Evolutionary conservation across 805 yeast species (phyloP).

Genomic region (Saturnispora gosingensis): DNA sequence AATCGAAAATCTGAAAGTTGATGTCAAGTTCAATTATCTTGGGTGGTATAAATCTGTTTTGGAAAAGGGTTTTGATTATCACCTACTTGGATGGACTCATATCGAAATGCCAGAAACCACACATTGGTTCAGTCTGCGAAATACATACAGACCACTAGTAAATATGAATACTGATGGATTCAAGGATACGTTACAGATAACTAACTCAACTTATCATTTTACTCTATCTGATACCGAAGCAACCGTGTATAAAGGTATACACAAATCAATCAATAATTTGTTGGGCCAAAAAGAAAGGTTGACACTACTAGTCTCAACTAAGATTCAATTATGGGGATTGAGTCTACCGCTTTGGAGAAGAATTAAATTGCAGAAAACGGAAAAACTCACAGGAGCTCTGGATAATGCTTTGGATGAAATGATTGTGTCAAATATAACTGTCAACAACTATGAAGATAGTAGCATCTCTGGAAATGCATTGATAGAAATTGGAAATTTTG

Average conservation of each 20-base stretch:
- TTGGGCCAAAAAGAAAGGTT: background rate
- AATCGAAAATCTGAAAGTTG: background rate
- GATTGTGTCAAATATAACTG: background rate
- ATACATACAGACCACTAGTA: background rate
- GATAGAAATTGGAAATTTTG: background rate
- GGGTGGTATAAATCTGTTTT: constrained; percentile 1
- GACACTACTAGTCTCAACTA: background rate
- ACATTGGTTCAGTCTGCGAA: background rate
- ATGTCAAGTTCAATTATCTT: background rate
- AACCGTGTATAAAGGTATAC: background rate
- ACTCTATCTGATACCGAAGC: background rate
- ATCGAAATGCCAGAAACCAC: background rate
- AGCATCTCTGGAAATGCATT: constrained; percentile 3
- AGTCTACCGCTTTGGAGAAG: constrained; percentile 3
- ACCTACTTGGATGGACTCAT: background rate
- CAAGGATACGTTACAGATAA: background rate
- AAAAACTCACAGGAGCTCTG: background rate
- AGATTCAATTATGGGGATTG: background rate
- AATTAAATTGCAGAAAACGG: background rate
- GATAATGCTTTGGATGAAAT: background rate
- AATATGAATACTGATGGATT: background rate
- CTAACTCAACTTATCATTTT: background rate
- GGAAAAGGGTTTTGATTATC: background rate
- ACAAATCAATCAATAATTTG: background rate
- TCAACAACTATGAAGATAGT: constrained; percentile 1